A percentile compares a stretch with the other conserved stretches of the same genome.
phyloP scores from a whole-genome alignment of 1,284 basidiomycete genomes.

The Rhodotorula sp. region DNA sequence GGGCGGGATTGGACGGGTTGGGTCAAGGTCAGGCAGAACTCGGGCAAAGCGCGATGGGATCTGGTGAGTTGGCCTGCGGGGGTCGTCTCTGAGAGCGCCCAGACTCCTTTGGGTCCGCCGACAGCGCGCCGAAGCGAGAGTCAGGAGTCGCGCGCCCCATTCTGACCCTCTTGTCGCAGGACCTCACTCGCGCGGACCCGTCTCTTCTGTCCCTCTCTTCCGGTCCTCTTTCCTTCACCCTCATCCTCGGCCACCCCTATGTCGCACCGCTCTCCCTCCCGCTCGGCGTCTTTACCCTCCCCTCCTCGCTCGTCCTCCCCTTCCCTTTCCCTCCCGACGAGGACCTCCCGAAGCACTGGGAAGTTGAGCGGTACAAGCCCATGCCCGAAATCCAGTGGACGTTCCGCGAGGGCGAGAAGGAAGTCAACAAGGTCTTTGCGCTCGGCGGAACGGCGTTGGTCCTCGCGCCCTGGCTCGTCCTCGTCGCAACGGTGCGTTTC shows the following conservation, averaged over 20 bases:
- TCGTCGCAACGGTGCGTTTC: slow-evolving; percentile 22
- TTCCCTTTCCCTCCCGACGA: slow-evolving; percentile 24
- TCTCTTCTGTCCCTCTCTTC: slow-evolving; percentile 25
- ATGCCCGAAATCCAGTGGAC: slow-evolving; percentile 28
- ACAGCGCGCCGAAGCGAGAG: too few relatives aligned
- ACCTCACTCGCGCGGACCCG: slow-evolving; percentile 26
- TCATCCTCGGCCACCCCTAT: slow-evolving; percentile 28
- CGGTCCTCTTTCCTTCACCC: slow-evolving; percentile 20
- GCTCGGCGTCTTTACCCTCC: slow-evolving; percentile 28
- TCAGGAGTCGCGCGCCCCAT: neutral
- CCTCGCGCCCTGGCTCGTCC: slow-evolving; percentile 24
- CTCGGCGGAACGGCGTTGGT: slow-evolving; percentile 21
- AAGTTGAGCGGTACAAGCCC: slow-evolving; percentile 19
- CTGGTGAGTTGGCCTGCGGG: slow-evolving; percentile 9
- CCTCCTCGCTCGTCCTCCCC: slow-evolving; percentile 20
- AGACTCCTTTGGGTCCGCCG: neutral
- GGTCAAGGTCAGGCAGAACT: slow-evolving; percentile 25
- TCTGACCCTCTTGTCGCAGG: slow-evolving; percentile 6
- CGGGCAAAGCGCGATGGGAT: slow-evolving; percentile 33
- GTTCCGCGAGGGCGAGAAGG: slow-evolving; percentile 23
- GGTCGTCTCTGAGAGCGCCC: too few relatives aligned
- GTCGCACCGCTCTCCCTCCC: slow-evolving; percentile 16
- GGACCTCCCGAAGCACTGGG: slow-evolving; percentile 26
- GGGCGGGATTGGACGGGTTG: neutral
- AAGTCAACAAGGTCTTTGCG: slow-evolving; percentile 6